Conservation (phyloP, 2,329 filamentous ascomycete genomes). For the Thielaviopsis populi region DNA sequence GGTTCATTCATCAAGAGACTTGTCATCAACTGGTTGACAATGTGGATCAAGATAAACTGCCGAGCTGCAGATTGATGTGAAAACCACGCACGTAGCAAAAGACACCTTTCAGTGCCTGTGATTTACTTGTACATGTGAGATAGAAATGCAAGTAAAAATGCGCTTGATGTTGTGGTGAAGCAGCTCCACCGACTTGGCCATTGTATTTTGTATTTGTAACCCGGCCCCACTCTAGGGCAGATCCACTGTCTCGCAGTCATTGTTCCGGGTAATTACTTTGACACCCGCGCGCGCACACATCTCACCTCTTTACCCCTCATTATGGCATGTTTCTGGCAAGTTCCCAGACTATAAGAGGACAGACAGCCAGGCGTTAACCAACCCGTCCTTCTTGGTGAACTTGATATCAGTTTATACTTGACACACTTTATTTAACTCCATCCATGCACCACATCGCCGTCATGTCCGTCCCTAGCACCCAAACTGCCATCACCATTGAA, state of each 20-base stretch:
- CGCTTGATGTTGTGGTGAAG: too few relatives aligned
- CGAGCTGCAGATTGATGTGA: not conserved
- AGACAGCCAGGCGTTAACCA: not conserved
- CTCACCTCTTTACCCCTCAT: not conserved
- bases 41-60: not conserved
- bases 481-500: slow-evolving; percentile 48
- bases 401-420: not conserved
- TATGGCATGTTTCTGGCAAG: not conserved
- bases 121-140: too few relatives aligned
- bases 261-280: not conserved
- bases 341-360: not conserved
- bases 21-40: not conserved
- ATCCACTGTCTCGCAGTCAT: not conserved
- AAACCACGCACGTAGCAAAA: too few relatives aligned
- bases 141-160: too few relatives aligned
- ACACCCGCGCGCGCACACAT: not conserved
- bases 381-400: not conserved
- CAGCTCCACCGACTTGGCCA: too few relatives aligned
- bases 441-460: slow-evolving; percentile 25
- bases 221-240: not conserved
- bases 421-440: not conserved
- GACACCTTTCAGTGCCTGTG: too few relatives aligned
- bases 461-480: slow-evolving; percentile 57
- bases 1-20: not conserved
- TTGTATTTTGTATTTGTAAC: not conserved